phyloP scores from a whole-genome alignment of 1,284 basidiomycete genomes.

The Neolentinus lepideus region DNA sequence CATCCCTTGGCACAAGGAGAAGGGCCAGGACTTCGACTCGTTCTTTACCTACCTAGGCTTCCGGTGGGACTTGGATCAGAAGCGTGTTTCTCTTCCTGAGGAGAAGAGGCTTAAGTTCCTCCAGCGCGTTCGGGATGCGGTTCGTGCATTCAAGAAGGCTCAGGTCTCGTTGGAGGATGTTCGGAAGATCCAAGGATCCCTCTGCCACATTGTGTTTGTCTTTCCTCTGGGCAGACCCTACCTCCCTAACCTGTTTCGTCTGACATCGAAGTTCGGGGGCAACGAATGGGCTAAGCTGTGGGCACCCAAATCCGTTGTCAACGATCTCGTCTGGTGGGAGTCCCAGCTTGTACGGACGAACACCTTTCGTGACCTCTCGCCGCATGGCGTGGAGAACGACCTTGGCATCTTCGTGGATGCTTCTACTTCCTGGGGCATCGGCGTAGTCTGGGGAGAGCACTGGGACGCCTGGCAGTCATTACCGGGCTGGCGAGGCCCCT shows the following conservation, averaged over 20 bases:
- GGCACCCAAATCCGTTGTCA: too few relatives aligned
- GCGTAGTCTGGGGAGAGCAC: conserved; percentile 19
- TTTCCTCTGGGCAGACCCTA: background rate
- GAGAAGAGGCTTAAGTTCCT: background rate
- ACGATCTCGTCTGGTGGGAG: too few relatives aligned
- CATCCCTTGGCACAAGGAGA: background rate
- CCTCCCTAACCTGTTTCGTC: too few relatives aligned
- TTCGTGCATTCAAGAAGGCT: background rate
- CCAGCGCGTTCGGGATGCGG: background rate
- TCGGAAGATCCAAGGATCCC: background rate
- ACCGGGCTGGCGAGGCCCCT: background rate
- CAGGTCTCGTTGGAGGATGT: background rate
- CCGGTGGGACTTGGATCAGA: background rate
- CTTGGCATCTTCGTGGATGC: conserved; percentile 19
- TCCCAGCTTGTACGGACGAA: background rate
- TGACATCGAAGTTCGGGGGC: too few relatives aligned
- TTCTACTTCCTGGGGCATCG: conserved; percentile 29
- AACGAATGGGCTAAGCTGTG: too few relatives aligned
- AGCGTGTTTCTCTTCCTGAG: background rate
- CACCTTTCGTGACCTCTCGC: background rate
- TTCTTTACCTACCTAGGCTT: background rate
- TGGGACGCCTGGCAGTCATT: conserved; percentile 10
- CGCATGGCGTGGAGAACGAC: background rate
- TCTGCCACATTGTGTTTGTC: background rate
- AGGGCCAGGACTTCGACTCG: background rate